phyloP scores from a whole-genome alignment of 2,329 filamentous ascomycete species.

The Xylariaceae sp. region DNA sequence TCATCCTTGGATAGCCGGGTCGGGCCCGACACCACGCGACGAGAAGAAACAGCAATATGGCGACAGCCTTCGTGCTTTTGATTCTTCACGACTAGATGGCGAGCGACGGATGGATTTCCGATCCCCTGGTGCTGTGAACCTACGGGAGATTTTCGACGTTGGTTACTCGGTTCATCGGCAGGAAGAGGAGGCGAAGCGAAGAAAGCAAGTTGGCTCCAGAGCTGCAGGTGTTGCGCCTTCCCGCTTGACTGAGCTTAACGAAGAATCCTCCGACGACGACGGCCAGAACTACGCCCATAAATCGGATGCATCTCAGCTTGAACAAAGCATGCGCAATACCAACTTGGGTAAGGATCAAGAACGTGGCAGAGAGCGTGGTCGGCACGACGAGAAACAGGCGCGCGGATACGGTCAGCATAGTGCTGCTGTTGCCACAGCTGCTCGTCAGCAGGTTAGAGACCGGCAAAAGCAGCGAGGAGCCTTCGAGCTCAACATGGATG shows the following conservation, averaged over 20 bases:
- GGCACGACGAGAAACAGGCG: conserved; percentile 38
- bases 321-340: conserved; percentile 83
- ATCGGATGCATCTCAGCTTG: conserved; percentile 62
- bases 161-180: conserved; percentile 96
- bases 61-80: conserved; percentile 53
- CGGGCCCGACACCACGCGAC: conserved; percentile 54
- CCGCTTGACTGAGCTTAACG: conserved; percentile 63
- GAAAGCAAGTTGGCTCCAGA: conserved; percentile 77
- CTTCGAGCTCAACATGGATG: conserved; percentile 90
- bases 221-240: conserved; percentile 54
- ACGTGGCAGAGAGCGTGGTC: conserved; percentile 51
- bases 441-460: conserved; percentile 72
- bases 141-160: conserved; percentile 96
- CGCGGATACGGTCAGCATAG: conserved; percentile 89
- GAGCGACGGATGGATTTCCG: conserved; percentile 86
- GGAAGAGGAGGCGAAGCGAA: conserved; percentile 90
- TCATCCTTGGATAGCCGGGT: conserved; percentile 88
- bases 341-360: conserved; percentile 60
- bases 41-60: conserved; percentile 54
- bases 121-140: conserved; percentile 89
- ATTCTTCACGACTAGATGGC: conserved; percentile 52
- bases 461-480: conserved; percentile 69
- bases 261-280: conserved; percentile 61
- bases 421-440: conserved; percentile 77
- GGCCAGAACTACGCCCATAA: conserved; percentile 47